Evolutionary conservation across 2,329 filamentous ascomycete genomes (phyloP).

Genomic region (Xylariaceae sp.): DNA sequence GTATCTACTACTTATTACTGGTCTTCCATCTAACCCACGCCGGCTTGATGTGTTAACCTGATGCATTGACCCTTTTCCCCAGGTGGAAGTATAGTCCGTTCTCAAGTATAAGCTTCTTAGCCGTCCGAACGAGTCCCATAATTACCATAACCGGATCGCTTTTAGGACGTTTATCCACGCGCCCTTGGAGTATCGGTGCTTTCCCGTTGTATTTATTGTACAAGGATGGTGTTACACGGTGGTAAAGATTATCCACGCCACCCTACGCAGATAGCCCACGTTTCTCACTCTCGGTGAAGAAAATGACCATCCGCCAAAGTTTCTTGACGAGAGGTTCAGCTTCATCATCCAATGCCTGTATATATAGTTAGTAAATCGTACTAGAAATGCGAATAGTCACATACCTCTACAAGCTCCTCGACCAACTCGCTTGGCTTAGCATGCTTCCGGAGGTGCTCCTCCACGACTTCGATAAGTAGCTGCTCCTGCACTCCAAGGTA

Average conservation of each 20-base stretch:
- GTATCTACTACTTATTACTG: no score
- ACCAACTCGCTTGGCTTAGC: conserved; percentile 78
- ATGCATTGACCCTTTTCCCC: no score
- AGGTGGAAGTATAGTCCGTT: neutral
- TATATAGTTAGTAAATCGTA: conserved; percentile 34
- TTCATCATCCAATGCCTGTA: conserved; percentile 86
- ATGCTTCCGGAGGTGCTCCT: conserved; percentile 79
- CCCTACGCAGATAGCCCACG: conserved; percentile 72
- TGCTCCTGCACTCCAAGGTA: conserved; percentile 96
- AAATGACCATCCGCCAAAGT: conserved; percentile 97
- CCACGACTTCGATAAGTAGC: conserved; percentile 88
- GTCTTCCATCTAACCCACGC: no score
- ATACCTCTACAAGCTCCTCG: conserved; percentile 80
- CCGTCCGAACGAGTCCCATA: neutral
- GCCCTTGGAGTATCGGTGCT: neutral
- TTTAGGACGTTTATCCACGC: neutral
- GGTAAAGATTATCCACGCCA: neutral
- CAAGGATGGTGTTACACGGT: conserved; percentile 1
- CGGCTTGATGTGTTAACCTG: no score
- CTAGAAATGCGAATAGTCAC: conserved; percentile 38
- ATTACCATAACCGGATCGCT: neutral
- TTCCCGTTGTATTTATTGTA: conserved; percentile 3
- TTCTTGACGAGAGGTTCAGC: conserved; percentile 94
- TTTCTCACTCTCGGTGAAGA: conserved; percentile 95
- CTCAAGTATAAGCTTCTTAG: neutral